Conservation (phyloP, 1,284 basidiomycete species). For the Austropuccinia psidii region DNA sequence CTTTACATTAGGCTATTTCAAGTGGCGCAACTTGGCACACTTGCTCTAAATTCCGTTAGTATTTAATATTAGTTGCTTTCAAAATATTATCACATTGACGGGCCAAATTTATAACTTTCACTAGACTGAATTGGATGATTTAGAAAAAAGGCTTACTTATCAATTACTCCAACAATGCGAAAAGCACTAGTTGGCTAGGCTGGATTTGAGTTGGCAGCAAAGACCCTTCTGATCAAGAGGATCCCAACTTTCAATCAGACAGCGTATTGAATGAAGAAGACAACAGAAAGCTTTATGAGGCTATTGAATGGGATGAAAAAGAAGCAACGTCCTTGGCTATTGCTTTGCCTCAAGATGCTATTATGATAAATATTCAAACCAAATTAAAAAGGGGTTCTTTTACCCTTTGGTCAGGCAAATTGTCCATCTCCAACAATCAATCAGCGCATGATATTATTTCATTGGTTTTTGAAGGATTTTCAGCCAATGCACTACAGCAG, state of each 20-base stretch:
- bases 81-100: no score
- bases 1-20: conserved; percentile 81
- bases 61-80: no score
- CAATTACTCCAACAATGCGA: conserved; percentile 56
- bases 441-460: conserved; percentile 65
- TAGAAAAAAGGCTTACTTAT: conserved; percentile 80
- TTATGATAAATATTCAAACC: conserved; percentile 69
- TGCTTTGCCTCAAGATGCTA: conserved; percentile 69
- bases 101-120: background rate
- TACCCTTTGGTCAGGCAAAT: conserved; percentile 58
- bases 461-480: conserved; percentile 79
- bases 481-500: conserved; percentile 75
- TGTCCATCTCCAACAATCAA: background rate
- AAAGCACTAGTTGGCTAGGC: conserved; percentile 59
- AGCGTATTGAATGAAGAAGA: conserved; percentile 82
- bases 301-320: conserved; percentile 81
- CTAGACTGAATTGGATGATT: conserved; percentile 54
- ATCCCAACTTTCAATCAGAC: conserved; percentile 52
- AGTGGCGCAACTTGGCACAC: conserved; percentile 39
- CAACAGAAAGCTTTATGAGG: conserved; percentile 82
- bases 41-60: background rate
- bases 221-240: conserved; percentile 44
- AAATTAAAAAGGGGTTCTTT: conserved; percentile 81
- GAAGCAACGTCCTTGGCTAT: conserved; percentile 57
- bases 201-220: conserved; percentile 67